These are phyloP conservation scores for Mycena galopus DNA, from an alignment of 768 basidiomycete genomes.

Conservation along the genomic window DNA sequence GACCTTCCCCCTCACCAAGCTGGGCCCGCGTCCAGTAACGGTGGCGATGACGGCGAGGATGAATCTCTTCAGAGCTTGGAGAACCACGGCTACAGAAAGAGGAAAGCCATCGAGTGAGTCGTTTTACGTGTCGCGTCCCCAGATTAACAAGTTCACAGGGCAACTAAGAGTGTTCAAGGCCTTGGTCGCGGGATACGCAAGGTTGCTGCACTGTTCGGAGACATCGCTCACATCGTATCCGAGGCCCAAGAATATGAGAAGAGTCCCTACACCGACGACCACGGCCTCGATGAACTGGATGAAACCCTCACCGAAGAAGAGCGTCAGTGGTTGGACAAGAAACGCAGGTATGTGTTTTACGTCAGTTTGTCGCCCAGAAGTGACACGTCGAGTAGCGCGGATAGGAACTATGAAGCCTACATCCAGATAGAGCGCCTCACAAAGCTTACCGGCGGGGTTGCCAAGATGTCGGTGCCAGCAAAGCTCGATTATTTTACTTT, in stretches of 20 bases:
- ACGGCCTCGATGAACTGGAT: not conserved
- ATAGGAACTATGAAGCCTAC: constrained; percentile 15
- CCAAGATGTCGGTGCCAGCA: not conserved
- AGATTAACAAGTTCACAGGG: not conserved
- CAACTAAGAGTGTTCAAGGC: not conserved
- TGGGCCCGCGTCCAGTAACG: too few relatives aligned
- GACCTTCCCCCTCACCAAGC: too few relatives aligned
- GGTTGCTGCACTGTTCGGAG: constrained; percentile 16
- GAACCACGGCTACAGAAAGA: not conserved
- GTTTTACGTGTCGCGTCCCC: too few relatives aligned
- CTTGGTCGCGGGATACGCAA: constrained; percentile 5
- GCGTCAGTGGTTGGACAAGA: not conserved
- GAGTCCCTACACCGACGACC: constrained; percentile 7
- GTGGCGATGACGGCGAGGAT: too few relatives aligned
- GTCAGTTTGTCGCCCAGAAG: too few relatives aligned
- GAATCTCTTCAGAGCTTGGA: too few relatives aligned
- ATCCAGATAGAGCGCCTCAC: not conserved
- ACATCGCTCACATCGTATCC: constrained; percentile 1
- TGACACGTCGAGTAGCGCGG: constrained; percentile 4
- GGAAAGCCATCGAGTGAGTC: not conserved
- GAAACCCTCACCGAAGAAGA: not conserved
- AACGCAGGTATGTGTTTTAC: constrained; percentile 11
- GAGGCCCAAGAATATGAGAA: constrained; percentile 4
- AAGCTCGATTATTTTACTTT: not conserved
- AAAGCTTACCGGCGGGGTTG: not conserved